A percentile compares a stretch with the other conserved stretches of the same genome.
phyloP scores from a whole-genome alignment of 129 eudicot genomes.

The Saposhnikovia divaricata region DNA sequence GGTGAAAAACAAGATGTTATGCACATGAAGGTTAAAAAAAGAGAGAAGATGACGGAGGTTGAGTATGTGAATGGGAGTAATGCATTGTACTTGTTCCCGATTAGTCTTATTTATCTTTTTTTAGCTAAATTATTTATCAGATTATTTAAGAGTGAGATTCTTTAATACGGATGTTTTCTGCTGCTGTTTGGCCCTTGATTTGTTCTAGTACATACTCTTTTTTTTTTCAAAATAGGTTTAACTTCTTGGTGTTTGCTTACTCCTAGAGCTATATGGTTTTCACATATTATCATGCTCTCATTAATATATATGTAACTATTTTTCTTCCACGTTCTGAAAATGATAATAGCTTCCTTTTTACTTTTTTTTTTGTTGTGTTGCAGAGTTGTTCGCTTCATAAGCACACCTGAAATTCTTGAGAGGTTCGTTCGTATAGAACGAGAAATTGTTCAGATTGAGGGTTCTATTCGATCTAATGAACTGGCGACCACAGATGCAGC shows the following conservation, averaged over 20 bases:
- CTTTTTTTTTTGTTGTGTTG: slow-evolving; percentile 6
- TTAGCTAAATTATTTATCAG: neutral
- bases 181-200: neutral
- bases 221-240: neutral
- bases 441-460: slow-evolving; percentile 83
- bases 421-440: slow-evolving; percentile 67
- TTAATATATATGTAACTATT: neutral
- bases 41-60: neutral
- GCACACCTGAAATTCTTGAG: slow-evolving; percentile 96
- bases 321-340: neutral
- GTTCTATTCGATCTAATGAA: slow-evolving; percentile 56
- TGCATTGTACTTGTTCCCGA: neutral
- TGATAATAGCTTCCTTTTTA: neutral
- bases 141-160: neutral
- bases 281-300: neutral
- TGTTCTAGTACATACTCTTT: neutral
- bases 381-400: slow-evolving; percentile 93
- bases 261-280: neutral
- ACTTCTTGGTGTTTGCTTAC: neutral
- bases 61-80: neutral
- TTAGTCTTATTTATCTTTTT: neutral
- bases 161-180: neutral
- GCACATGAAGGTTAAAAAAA: neutral
- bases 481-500: slow-evolving; percentile 20
- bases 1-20: neutral